phyloP scores from a whole-genome alignment of 225 moss, liverwort and hornwort species.

The Pseudoscleropodium purum region DNA sequence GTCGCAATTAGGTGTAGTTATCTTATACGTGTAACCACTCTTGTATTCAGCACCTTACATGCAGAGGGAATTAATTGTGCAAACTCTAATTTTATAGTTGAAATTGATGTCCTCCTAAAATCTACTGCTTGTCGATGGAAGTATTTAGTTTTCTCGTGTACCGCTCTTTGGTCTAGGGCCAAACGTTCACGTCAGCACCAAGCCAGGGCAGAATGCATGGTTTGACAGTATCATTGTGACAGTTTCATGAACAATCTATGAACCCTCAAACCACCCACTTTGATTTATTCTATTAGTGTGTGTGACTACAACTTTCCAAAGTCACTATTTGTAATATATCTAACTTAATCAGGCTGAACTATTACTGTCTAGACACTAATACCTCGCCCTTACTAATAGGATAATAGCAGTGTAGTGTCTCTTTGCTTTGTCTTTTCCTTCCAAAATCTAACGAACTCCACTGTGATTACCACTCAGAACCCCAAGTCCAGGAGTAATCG shows the following conservation, averaged over 20 bases:
- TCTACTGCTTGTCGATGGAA: neutral
- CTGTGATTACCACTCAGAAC: neutral
- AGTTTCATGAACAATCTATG: neutral
- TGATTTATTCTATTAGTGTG: neutral
- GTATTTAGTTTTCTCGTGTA: neutral
- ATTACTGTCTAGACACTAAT: neutral
- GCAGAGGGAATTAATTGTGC: neutral
- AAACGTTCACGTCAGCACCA: neutral
- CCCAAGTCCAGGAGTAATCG: neutral
- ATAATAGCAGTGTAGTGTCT: neutral
- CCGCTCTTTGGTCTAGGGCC: neutral
- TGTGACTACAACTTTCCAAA: neutral
- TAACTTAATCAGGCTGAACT: neutral
- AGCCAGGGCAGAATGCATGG: neutral
- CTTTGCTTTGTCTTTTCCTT: neutral
- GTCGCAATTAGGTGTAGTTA: neutral
- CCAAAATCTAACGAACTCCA: neutral
- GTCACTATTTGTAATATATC: neutral
- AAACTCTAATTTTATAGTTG: neutral
- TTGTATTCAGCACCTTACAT: neutral
- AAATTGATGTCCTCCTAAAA: neutral
- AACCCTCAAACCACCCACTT: neutral
- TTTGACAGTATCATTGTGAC: neutral
- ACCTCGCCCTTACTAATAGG: neutral
- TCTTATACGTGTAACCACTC: neutral